Conservation (phyloP, 768 basidiomycete genomes). For the Naganishia antarctica region DNA sequence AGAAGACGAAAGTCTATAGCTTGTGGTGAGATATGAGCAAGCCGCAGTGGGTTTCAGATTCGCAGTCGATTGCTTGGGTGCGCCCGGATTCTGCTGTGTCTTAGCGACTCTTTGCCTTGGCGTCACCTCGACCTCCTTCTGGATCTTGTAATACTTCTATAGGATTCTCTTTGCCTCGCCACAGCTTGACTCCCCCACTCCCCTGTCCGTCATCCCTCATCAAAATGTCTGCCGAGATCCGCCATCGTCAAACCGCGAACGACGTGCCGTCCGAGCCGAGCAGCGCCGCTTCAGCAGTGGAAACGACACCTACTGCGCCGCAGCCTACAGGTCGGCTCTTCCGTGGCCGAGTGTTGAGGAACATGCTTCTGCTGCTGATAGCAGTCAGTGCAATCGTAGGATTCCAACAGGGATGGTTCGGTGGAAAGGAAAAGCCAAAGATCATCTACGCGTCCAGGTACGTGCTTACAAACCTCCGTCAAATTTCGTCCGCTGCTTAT, state of each 20-base stretch:
- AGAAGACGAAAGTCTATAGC: no score
- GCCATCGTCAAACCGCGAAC: background rate
- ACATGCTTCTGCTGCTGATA: background rate
- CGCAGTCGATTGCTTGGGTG: background rate
- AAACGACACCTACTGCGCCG: background rate
- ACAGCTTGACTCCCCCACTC: no score
- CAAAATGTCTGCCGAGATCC: constrained; percentile 1
- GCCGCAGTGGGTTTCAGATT: background rate
- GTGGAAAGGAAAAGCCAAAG: constrained; percentile 48
- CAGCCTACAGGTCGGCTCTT: background rate
- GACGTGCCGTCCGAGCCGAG: background rate
- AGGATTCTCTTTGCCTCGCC: no score
- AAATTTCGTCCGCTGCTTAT: constrained; percentile 6
- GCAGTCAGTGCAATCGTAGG: background rate
- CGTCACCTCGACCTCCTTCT: background rate
- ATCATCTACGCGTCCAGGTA: constrained; percentile 65
- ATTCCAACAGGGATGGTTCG: constrained; percentile 13
- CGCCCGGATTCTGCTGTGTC: background rate
- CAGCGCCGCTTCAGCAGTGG: background rate
- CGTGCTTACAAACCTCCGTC: constrained; percentile 33
- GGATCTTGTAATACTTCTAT: background rate
- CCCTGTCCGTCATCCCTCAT: background rate
- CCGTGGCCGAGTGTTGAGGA: background rate
- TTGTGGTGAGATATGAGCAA: no score
- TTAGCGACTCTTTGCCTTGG: background rate